phyloP scores from a whole-genome alignment of 306 rosid species.

The Pueraria montana region DNA sequence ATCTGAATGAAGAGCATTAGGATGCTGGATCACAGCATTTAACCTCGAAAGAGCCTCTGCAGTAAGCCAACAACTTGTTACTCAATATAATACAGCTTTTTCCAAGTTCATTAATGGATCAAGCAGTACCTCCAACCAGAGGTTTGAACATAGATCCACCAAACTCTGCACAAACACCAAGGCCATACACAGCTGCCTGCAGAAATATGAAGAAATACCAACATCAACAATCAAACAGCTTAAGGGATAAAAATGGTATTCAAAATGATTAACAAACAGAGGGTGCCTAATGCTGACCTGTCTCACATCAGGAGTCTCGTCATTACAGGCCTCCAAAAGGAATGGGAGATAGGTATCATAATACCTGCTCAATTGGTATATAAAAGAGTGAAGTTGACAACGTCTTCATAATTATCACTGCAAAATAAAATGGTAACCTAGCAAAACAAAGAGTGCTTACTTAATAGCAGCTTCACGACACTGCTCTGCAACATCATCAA shows the following conservation, averaged over 20 bases:
- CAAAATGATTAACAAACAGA: slow-evolving; percentile 29
- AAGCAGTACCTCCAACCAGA: slow-evolving; percentile 78
- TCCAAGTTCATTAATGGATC: not conserved
- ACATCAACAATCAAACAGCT: slow-evolving; percentile 30
- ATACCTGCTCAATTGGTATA: slow-evolving; percentile 70
- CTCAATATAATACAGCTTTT: not conserved
- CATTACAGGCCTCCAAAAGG: slow-evolving; percentile 97
- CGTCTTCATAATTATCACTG: slow-evolving; percentile 15
- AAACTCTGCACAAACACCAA: slow-evolving; percentile 97
- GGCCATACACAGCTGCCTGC: slow-evolving; percentile 98
- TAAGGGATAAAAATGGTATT: slow-evolving; percentile 33
- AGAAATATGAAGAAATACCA: slow-evolving; percentile 33
- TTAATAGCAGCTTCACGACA: slow-evolving; percentile 96
- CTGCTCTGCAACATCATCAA: slow-evolving; percentile 98
- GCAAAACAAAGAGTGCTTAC: slow-evolving; percentile 53
- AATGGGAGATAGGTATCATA: slow-evolving; percentile 94
- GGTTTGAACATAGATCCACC: slow-evolving; percentile 92
- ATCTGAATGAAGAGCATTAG: slow-evolving; percentile 81
- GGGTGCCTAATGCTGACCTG: slow-evolving; percentile 70
- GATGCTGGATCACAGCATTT: slow-evolving; percentile 91
- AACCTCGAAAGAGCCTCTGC: slow-evolving; percentile 97
- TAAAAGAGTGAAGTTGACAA: slow-evolving; percentile 24
- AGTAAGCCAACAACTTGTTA: slow-evolving; percentile 45
- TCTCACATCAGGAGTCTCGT: slow-evolving; percentile 91
- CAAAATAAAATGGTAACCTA: not conserved